Conservation (phyloP, 2,329 filamentous ascomycete genomes). For the Hypoxylon sp. region DNA sequence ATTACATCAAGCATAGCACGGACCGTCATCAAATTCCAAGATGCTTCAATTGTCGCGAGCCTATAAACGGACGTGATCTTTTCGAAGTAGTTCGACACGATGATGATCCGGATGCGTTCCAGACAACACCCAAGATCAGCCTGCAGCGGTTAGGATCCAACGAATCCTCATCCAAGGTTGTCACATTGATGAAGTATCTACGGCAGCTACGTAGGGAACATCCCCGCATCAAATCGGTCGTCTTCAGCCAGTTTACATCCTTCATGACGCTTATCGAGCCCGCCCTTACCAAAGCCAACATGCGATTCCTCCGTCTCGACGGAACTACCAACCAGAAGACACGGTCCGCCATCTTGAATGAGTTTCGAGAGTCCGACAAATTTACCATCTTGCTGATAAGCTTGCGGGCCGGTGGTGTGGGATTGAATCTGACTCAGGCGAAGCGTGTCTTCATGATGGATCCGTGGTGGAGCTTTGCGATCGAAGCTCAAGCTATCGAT, state of each 20-base stretch:
- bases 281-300: conserved; percentile 74
- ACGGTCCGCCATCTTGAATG: conserved; percentile 77
- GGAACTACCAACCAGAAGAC: conserved; percentile 88
- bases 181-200: conserved; percentile 78
- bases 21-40: conserved; percentile 78
- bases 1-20: conserved; percentile 87
- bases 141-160: conserved; percentile 68
- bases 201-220: conserved; percentile 71
- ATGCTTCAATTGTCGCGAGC: conserved; percentile 90
- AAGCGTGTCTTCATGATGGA: conserved; percentile 98
- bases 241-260: conserved; percentile 97
- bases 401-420: conserved; percentile 89
- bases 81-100: conserved; percentile 92
- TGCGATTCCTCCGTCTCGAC: conserved; percentile 87
- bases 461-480: conserved; percentile 98
- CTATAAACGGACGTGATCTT: conserved; percentile 82
- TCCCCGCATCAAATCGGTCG: conserved; percentile 82
- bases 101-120: conserved; percentile 58
- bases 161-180: conserved; percentile 87
- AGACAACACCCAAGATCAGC: conserved; percentile 61
- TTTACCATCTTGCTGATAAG: conserved; percentile 84
- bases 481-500: conserved; percentile 97
- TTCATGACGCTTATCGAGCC: conserved; percentile 92
- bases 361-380: conserved; percentile 70
- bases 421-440: conserved; percentile 89